Percentiles rank a stretch among this genome's conserved stretches.
Evolutionary conservation across 2,329 filamentous ascomycete genomes (phyloP).

Genomic region (Penicillium aurantiogriseum): DNA sequence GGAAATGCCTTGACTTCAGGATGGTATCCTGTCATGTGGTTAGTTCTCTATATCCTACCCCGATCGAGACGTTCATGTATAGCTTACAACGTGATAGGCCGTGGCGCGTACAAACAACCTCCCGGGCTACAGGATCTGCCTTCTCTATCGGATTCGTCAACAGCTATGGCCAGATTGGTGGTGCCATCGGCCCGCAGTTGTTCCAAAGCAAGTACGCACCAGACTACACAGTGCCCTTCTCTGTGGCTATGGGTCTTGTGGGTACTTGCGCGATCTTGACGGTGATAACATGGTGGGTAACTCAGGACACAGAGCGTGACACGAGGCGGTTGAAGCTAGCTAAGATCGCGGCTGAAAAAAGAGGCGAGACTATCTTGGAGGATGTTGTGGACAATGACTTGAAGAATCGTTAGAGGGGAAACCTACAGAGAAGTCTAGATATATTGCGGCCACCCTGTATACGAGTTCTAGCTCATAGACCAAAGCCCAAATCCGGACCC

Average conservation of each 20-base stretch:
- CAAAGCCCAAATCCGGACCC: not conserved
- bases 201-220: slow-evolving; percentile 49
- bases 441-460: not conserved
- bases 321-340: slow-evolving; percentile 47
- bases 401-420: slow-evolving; percentile 15
- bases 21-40: slow-evolving; percentile 53
- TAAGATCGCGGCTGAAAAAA: slow-evolving; percentile 43
- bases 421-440: not conserved
- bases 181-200: slow-evolving; percentile 50
- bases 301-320: slow-evolving; percentile 45
- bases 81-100: slow-evolving; percentile 31
- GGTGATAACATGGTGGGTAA: slow-evolving; percentile 48
- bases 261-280: slow-evolving; percentile 45
- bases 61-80: not conserved
- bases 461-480: not conserved
- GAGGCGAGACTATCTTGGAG: slow-evolving; percentile 44
- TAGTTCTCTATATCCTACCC: not conserved
- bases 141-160: slow-evolving; percentile 54
- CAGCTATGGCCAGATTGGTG: slow-evolving; percentile 52
- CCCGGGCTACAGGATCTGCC: slow-evolving; percentile 49
- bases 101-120: slow-evolving; percentile 52
- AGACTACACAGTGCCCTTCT: slow-evolving; percentile 47
- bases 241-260: slow-evolving; percentile 47
- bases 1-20: slow-evolving; percentile 44
- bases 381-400: slow-evolving; percentile 45